Conservation (phyloP, 257 asterid species). For the Apocynum venetum region DNA sequence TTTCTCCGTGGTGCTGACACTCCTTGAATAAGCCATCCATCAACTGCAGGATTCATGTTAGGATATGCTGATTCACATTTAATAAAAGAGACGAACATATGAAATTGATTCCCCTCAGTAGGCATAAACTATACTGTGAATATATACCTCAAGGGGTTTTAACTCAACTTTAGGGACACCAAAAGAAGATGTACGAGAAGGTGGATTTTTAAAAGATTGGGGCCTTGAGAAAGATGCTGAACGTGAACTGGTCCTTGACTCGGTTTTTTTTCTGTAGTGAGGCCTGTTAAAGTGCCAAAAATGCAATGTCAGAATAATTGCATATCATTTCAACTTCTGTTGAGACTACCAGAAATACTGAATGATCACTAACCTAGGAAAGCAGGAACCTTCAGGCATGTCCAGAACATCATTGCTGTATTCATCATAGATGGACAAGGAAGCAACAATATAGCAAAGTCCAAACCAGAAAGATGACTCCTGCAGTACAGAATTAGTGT, state of each 20-base stretch:
- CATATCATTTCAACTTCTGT: neutral
- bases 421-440: slow-evolving; percentile 85
- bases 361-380: slow-evolving; percentile 56
- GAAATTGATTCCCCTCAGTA: neutral
- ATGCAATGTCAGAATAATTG: neutral
- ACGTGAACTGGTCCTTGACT: slow-evolving; percentile 36
- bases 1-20: slow-evolving; percentile 59
- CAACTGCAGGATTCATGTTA: slow-evolving; percentile 41
- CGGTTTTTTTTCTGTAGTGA: slow-evolving; percentile 43
- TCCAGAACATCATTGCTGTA: slow-evolving; percentile 93
- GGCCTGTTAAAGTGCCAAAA: slow-evolving; percentile 49
- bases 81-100: neutral
- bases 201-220: slow-evolving; percentile 44
- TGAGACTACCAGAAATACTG: neutral
- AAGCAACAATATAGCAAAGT: slow-evolving; percentile 76
- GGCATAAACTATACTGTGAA: neutral
- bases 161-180: slow-evolving; percentile 59
- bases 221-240: slow-evolving; percentile 51
- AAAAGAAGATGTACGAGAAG: slow-evolving; percentile 46
- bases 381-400: slow-evolving; percentile 94
- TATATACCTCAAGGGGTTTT: slow-evolving; percentile 74
- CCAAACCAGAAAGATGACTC: slow-evolving; percentile 86
- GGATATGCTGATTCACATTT: slow-evolving; percentile 11
- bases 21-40: slow-evolving; percentile 57
- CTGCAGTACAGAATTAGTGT: slow-evolving; percentile 38